A percentile compares a stretch with the other conserved stretches of the same genome.
Conservation (phyloP, 768 basidiomycete species). For the Suillus clintonianus region DNA sequence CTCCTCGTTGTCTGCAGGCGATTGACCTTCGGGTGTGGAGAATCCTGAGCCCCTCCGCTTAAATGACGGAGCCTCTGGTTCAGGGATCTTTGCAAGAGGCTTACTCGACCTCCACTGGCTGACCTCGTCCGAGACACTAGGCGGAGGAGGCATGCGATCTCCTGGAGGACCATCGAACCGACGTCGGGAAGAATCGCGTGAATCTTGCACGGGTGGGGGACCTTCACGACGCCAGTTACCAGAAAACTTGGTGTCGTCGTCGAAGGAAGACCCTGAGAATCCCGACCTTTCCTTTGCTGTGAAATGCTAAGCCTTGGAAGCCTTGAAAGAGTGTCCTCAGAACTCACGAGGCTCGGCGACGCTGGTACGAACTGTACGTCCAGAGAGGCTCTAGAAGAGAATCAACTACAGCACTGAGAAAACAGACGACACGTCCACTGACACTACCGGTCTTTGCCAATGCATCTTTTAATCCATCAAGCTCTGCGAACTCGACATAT, state of each 20-base stretch:
- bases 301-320: conserved; percentile 12
- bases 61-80: conserved; percentile 48
- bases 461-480: conserved; percentile 86
- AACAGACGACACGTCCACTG: conserved; percentile 28
- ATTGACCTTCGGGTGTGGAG: conserved; percentile 42
- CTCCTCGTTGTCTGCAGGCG: conserved; percentile 75
- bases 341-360: conserved; percentile 95
- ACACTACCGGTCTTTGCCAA: conserved; percentile 72
- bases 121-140: conserved; percentile 59
- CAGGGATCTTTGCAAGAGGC: conserved; percentile 39
- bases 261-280: conserved; percentile 50
- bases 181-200: conserved; percentile 65
- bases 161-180: conserved; percentile 58
- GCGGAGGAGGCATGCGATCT: conserved; percentile 44
- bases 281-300: conserved; percentile 76
- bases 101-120: conserved; percentile 75
- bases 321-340: conserved; percentile 2
- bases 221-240: conserved; percentile 86
- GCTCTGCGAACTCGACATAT: conserved; percentile 90
- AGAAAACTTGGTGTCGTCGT: conserved; percentile 82
- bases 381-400: conserved; percentile 59
- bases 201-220: conserved; percentile 69
- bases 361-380: conserved; percentile 83
- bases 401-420: not conserved
- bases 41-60: conserved; percentile 64